Percentiles rank a stretch among this genome's conserved stretches.
phyloP scores from a whole-genome alignment of 192 early-diverging fungal species.

The Ramicandelaber brevisporus region DNA sequence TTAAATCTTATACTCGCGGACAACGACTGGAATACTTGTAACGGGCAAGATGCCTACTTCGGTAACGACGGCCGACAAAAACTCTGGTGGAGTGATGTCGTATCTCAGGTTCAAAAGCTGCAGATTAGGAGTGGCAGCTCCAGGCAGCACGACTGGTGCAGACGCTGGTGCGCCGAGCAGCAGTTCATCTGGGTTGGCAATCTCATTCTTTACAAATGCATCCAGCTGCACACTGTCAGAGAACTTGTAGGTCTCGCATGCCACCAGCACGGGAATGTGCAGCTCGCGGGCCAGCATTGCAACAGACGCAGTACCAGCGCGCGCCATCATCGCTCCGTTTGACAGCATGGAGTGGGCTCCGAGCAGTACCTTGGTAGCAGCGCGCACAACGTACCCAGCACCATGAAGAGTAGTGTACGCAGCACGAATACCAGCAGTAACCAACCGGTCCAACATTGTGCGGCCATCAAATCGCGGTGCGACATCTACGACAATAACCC shows the following conservation, averaged over 20 bases:
- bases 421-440: conserved; percentile 20
- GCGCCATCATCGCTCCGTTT: conserved; percentile 78
- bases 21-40: conserved; percentile 57
- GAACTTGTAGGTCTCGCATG: conserved; percentile 93
- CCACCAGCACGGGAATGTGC: conserved; percentile 84
- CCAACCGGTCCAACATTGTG: conserved; percentile 9
- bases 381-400: conserved; percentile 47
- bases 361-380: conserved; percentile 79
- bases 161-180: conserved; percentile 18
- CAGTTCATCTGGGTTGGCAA: conserved; percentile 70
- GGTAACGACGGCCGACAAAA: conserved; percentile 69
- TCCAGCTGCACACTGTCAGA: conserved; percentile 76
- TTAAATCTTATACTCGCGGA: conserved; percentile 24
- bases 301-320: conserved; percentile 73
- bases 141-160: conserved; percentile 6
- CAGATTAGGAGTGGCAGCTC: conserved; percentile 26
- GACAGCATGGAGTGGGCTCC: conserved; percentile 80
- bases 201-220: conserved; percentile 90
- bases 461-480: conserved; percentile 71
- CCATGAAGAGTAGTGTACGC: conserved; percentile 41
- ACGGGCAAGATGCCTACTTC: conserved; percentile 82
- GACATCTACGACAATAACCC: conserved; percentile 79
- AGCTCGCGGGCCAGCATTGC: conserved; percentile 69
- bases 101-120: conserved; percentile 76
- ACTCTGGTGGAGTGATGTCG: conserved; percentile 86